Evolutionary conservation across 2,329 filamentous ascomycete genomes (phyloP).

Genomic region (Penicillium sp.): DNA sequence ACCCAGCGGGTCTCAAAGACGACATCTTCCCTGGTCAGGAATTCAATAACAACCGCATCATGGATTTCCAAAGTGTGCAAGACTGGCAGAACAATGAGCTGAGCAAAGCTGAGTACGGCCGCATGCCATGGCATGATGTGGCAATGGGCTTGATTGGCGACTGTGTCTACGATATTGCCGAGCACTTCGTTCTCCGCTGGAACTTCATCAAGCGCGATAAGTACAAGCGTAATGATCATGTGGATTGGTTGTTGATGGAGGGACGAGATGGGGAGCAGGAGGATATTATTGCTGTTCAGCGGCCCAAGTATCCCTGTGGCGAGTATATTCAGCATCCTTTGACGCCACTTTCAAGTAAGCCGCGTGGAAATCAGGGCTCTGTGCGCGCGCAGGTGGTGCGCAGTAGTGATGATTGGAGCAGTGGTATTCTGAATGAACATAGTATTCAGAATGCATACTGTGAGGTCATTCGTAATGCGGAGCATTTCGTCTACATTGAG

Average conservation of each 20-base stretch:
- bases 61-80: conserved; percentile 89
- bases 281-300: conserved; percentile 82
- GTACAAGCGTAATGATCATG: conserved; percentile 83
- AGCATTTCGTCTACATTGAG: conserved; percentile 96
- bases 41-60: conserved; percentile 95
- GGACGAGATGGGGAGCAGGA: conserved; percentile 76
- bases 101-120: conserved; percentile 84
- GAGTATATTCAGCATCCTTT: conserved; percentile 82
- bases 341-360: conserved; percentile 66
- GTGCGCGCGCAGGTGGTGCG: conserved; percentile 83
- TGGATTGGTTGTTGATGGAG: conserved; percentile 81
- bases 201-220: conserved; percentile 98
- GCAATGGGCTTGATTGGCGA: conserved; percentile 88
- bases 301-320: conserved; percentile 85
- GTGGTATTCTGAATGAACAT: conserved; percentile 78
- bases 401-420: conserved; percentile 91
- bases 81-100: conserved; percentile 94
- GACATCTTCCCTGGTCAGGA: conserved; percentile 96
- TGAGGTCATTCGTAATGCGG: conserved; percentile 79
- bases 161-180: conserved; percentile 88
- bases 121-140: conserved; percentile 99
- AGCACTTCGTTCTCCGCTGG: conserved; percentile 93
- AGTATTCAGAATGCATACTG: conserved; percentile 85
- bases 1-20: conserved; percentile 76
- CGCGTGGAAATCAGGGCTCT: conserved; percentile 65